These are phyloP conservation scores for Cladosporium phlei DNA, from an alignment of 2,329 filamentous ascomycete species.

Conservation along the genomic window DNA sequence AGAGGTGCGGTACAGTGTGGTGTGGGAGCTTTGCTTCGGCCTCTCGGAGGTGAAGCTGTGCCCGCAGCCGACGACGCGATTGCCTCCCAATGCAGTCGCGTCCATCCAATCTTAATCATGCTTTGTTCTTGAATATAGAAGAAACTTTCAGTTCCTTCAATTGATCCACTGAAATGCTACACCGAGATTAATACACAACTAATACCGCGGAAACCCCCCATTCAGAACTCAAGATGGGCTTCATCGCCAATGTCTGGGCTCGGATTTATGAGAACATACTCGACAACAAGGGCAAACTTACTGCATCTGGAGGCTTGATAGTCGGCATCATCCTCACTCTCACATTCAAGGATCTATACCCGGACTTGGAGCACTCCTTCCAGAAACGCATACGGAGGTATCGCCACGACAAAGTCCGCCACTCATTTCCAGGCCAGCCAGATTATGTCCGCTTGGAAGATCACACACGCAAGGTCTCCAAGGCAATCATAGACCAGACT, in stretches of 20 bases:
- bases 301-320: constrained; percentile 52
- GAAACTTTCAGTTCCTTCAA: too few species aligned
- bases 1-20: background rate
- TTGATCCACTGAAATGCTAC: background rate
- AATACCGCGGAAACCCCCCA: too few species aligned
- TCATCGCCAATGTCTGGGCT: constrained; percentile 23
- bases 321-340: constrained; percentile 71
- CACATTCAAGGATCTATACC: constrained; percentile 74
- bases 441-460: constrained; percentile 36
- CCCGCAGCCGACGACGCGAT: background rate
- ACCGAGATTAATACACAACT: too few species aligned
- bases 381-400: constrained; percentile 38
- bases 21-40: constrained; percentile 11
- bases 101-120: too few species aligned
- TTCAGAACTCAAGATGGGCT: constrained; percentile 17
- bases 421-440: constrained; percentile 24
- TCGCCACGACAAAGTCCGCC: constrained; percentile 21
- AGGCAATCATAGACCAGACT: constrained; percentile 5
- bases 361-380: constrained; percentile 64
- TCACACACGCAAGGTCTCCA: constrained; percentile 20
- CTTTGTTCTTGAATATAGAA: too few species aligned
- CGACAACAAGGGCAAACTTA: constrained; percentile 32
- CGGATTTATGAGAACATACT: constrained; percentile 28
- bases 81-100: too few species aligned
- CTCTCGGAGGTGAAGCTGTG: constrained; percentile 8